Conservation (phyloP, 495 filamentous ascomycete genomes). For the Tuber melanosporum region DNA sequence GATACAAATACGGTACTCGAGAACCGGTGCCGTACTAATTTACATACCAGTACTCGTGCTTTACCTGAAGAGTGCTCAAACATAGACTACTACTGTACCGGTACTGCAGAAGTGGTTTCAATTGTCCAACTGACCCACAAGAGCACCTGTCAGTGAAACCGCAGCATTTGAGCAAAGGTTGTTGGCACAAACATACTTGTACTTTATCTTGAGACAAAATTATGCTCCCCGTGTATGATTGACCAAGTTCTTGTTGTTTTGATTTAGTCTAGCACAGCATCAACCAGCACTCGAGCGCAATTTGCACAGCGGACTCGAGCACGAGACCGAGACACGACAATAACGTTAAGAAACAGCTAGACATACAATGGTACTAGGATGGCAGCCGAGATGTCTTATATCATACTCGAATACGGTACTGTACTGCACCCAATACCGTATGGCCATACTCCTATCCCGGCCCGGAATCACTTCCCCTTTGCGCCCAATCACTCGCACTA, state of each 20-base stretch:
- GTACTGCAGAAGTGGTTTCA: not conserved
- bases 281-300: not conserved
- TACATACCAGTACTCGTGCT: not conserved
- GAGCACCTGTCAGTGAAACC: not conserved
- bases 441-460: not conserved
- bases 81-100: no score
- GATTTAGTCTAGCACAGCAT: not conserved
- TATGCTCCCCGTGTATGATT: not conserved
- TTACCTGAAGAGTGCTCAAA: no score
- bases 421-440: no score
- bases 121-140: not conserved
- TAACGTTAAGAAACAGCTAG: not conserved
- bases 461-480: not conserved
- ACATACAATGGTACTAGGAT: not conserved
- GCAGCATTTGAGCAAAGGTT: not conserved
- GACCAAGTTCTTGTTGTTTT: not conserved
- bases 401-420: no score
- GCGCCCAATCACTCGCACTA: not conserved
- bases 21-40: no score
- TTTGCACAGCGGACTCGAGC: not conserved
- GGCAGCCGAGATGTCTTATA: not conserved
- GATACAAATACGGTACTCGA: no score
- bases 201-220: not conserved
- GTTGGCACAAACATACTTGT: not conserved
- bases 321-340: not conserved